Conservation (phyloP, 257 asterid species). For the Salvia splendens region DNA sequence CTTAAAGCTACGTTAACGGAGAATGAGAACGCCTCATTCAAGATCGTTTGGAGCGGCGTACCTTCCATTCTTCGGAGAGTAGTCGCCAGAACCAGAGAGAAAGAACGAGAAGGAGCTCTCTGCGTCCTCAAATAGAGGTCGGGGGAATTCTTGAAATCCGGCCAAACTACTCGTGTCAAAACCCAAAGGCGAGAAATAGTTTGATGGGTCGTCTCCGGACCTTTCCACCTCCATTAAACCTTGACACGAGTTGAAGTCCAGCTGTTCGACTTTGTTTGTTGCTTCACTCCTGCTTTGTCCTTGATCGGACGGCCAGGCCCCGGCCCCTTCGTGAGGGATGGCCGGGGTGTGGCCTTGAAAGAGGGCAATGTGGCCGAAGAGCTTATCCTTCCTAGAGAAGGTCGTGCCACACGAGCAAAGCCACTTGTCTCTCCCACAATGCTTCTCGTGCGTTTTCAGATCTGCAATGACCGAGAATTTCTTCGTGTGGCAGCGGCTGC, state of each 20-base stretch:
- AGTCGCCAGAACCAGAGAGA: constrained; percentile 57
- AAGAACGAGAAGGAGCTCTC: constrained; percentile 67
- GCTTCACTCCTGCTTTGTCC: constrained; percentile 48
- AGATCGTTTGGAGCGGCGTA: constrained; percentile 45
- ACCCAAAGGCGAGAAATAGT: constrained; percentile 62
- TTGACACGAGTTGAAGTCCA: constrained; percentile 41
- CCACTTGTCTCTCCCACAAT: constrained; percentile 94
- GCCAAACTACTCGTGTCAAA: constrained; percentile 53
- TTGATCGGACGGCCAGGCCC: constrained; percentile 47
- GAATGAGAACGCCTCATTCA: constrained; percentile 30
- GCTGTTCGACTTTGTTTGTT: constrained; percentile 39
- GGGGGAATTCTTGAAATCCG: constrained; percentile 68
- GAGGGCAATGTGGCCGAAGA: constrained; percentile 84
- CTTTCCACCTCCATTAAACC: constrained; percentile 49
- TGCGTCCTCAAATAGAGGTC: constrained; percentile 68
- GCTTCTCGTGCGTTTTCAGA: constrained; percentile 95
- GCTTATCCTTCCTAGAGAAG: constrained; percentile 94
- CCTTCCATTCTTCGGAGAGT: constrained; percentile 55
- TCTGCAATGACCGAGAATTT: constrained; percentile 93
- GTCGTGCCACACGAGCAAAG: constrained; percentile 98
- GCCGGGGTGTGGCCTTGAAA: constrained; percentile 98
- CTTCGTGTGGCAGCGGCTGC: constrained; percentile 89
- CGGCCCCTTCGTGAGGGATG: constrained; percentile 56
- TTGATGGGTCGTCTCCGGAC: constrained; percentile 41
- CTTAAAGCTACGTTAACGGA: constrained; percentile 23